Evolutionary conservation across 2,329 filamentous ascomycete species (phyloP), one percentile per base, ranked within the genome.

Genomic region (Acrocalymma vagum): DNA sequence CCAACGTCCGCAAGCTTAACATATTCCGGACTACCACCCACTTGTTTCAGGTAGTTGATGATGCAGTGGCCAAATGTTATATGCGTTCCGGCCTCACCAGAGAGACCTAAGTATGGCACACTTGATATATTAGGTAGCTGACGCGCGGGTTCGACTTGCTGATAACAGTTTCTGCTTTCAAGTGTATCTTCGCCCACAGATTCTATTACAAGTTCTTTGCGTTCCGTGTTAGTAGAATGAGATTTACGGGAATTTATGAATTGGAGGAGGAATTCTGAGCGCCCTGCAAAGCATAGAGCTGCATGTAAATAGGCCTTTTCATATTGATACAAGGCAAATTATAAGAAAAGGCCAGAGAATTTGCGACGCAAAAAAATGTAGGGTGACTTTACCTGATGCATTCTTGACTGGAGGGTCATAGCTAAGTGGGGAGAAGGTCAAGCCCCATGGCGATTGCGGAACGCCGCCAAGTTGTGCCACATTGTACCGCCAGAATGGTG

Each of bases 21-120:
- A 63, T 73, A 74, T 3, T 77, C 67, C 1, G 73, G 69, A 0
- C 53, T 42, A 1, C 77, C 71, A 0, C 81, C 80, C 2, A 75
- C 78, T 54, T 60, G 57, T 50, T 53, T 46, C 33, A 59, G 40
- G 41, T 55, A 60, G 29, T 53, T 37, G 13, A 67, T 45, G 2
- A 62, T 43, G 40, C 66, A 70, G 28, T 68, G 57, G 34, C 66
- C 62, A 36, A 65, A 66, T 3, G 63, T 60, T 18, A 56, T 54
- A 36, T 68, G 60, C 9, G 54, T 53, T 27, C 54, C 55, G 2
- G 63, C 64, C 35, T 66, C 56, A 15, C 60, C 56, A 3, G 64
- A 65, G 18, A 69, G 49, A 13, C 54, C 53, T 9, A 67, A 47
- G 15, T 63, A 63, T 4, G 65, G 63, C 21, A 62, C 63, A 15